Conservation (phyloP, 495 filamentous ascomycete species). For the Platismatia glauca region DNA sequence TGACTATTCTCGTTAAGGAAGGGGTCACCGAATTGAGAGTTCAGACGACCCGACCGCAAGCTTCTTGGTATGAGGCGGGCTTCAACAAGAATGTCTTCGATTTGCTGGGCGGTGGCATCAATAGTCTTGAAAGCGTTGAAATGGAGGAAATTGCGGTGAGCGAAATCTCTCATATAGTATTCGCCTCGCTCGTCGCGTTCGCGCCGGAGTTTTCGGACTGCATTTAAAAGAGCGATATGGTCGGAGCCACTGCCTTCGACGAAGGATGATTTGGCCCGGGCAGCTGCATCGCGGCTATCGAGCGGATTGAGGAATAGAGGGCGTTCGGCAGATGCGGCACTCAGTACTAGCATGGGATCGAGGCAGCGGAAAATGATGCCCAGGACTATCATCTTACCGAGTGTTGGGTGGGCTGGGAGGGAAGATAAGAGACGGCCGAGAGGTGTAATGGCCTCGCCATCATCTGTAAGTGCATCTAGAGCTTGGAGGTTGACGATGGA, state of each 20-base stretch:
- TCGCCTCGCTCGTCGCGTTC: slow-evolving; percentile 27
- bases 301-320: slow-evolving; percentile 38
- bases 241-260: slow-evolving; percentile 39
- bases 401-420: slow-evolving; percentile 41
- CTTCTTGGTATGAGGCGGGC: slow-evolving; percentile 35
- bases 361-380: slow-evolving; percentile 54
- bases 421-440: slow-evolving; percentile 42
- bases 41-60: slow-evolving; percentile 19
- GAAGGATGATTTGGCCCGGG: slow-evolving; percentile 31
- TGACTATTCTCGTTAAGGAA: slow-evolving; percentile 42
- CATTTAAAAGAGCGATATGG: slow-evolving; percentile 45
- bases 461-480: slow-evolving; percentile 40
- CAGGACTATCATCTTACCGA: slow-evolving; percentile 51
- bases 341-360: slow-evolving; percentile 50
- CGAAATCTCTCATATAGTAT: slow-evolving; percentile 28
- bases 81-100: slow-evolving; percentile 37
- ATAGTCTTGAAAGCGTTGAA: slow-evolving; percentile 33
- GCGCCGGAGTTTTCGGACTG: slow-evolving; percentile 38
- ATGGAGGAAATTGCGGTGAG: slow-evolving; percentile 33
- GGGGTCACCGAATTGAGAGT: slow-evolving; percentile 35
- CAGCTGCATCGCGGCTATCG: slow-evolving; percentile 28
- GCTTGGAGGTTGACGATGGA: slow-evolving; percentile 39
- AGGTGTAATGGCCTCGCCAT: slow-evolving; percentile 41
- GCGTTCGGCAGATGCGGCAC: slow-evolving; percentile 32
- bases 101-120: slow-evolving; percentile 37